phyloP scores from a whole-genome alignment of 352 stramenopile species.

The Pythium brachiatum region DNA sequence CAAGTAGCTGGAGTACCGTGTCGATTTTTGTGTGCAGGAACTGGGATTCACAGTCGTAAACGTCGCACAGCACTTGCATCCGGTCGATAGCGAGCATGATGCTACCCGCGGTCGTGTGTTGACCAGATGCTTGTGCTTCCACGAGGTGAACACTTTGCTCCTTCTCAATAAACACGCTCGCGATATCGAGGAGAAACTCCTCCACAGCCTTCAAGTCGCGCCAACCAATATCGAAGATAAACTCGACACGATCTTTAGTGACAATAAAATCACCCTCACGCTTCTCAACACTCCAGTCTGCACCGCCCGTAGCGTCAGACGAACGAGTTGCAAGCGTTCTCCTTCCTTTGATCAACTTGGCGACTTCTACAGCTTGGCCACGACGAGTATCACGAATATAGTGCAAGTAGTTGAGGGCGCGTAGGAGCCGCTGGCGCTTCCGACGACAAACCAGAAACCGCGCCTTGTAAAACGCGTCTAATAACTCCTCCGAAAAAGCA shows the following conservation, averaged over 20 bases:
- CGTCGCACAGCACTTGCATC: constrained; percentile 48
- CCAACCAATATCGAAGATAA: constrained; percentile 40
- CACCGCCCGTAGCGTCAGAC: not conserved
- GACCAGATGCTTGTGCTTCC: not conserved
- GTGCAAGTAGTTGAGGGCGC: constrained; percentile 51
- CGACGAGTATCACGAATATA: constrained; percentile 27
- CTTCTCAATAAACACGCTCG: constrained; percentile 46
- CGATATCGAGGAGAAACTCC: constrained; percentile 39
- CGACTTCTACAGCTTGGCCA: not conserved
- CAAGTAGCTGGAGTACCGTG: constrained; percentile 31
- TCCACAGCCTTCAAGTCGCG: constrained; percentile 44
- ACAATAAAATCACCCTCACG: not conserved
- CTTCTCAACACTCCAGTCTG: not conserved
- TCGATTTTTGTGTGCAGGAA: constrained; percentile 46
- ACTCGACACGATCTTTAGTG: constrained; percentile 17
- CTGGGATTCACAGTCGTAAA: constrained; percentile 49
- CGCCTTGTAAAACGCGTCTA: constrained; percentile 17
- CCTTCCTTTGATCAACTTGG: not conserved
- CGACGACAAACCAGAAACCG: constrained; percentile 38
- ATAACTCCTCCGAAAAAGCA: not conserved
- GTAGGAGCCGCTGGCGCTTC: constrained; percentile 38
- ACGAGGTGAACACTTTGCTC: constrained; percentile 31
- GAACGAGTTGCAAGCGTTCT: not conserved
- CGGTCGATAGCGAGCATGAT: constrained; percentile 45
- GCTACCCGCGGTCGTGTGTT: not conserved